Base-by-base conservation (phyloP, 345 rosid genomes). In the Cardamine chenopodiifolia region DNA sequence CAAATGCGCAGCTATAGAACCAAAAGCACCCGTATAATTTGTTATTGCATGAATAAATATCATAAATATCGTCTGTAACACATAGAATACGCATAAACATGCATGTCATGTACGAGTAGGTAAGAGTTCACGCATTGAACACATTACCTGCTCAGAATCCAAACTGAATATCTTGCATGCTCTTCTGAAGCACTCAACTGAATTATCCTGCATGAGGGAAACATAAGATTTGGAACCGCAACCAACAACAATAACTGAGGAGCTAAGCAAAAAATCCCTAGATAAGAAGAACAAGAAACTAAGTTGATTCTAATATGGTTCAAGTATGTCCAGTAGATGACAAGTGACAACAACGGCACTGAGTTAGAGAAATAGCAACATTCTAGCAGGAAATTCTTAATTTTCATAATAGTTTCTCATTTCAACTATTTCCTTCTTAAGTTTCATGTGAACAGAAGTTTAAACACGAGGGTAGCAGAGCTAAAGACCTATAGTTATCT, bases 81-180 rank as follows among this genome's bases (percentile, higher is more conserved):
- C 44, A 60, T 17, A 52, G 8, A 23, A 5, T 32, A 67, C n/a
- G 63, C 34, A 44, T 44, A 44, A 60, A 62, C 67, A 69, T 19
- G 70, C 58, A 54, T 25, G 34, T 70, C 11, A 17, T 50, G 68
- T 78, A 61, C 22, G 31, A 53, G 34, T 34, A 65, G 20, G 68
- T 77, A 39, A 26, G 26, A 63, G 19, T 37, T 20, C 18, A 71
- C 23, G 54, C 56, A 70, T 12, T 22, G 67, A 65, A 58, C 78
- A 73, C 61, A 75, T 76, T 82, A 90, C 99, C 92, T 79, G 88
- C 81, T 90, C 94, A 74, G 90, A 85, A 70, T 92, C 94, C 61
- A 82, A 72, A 78, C 84, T 88, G 79, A 95, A 92, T 79, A 95
- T 92, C 90, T 87, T 92, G 87, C 96, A 88, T 40, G 98, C 97